Base-by-base conservation (phyloP, 2,329 filamentous ascomycete species). In the Penicillium sp. region DNA sequence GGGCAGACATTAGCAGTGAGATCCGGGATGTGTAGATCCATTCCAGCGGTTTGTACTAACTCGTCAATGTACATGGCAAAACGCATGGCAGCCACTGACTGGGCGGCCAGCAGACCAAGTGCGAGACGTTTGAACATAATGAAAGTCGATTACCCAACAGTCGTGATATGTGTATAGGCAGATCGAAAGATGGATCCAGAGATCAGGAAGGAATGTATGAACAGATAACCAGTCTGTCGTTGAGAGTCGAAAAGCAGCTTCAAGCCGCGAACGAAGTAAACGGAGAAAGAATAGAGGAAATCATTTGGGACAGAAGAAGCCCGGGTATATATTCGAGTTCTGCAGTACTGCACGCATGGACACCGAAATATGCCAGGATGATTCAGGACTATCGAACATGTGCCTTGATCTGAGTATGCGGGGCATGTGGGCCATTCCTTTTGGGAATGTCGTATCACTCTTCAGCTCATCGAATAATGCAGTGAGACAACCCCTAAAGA, bases 51-150 rank as follows among this genome's bases (percentile, higher is more conserved):
- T 17, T 7, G 6, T 10, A 59, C 72, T 57, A 58, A 77, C 71
- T 76, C 53, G 54, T 77, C 75, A 57, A 72, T 71, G 54, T 77
- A 77, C 64, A 76, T 73, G 53, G 56, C 64, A 48, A 70, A 67
- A 40, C 64, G 62, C 29, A 64, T 42, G n/a, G 59, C 60, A 26
- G 59, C 53, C 29, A 59, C 64, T 19, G 51, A 55, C 31, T 67
- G 64, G 28, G 57, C 56, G 47, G 61, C 64, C 60, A 69, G 39
- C 6, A 69, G 58, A 58, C 58, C 58, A 39, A 66, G 39, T 15
- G 56, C 48, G n/a, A 63, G 46, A 6, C 53, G 43, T 51, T 62
- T 66, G 37, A 64, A 51, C 62, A 66, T 64, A 26, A 38, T 56
- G 42, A 31, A 44, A 34, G 4, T 28, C 42, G 10, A 17, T 41